Conservation (phyloP, 352 stramenopile species). For the Blastocystis sp. region DNA sequence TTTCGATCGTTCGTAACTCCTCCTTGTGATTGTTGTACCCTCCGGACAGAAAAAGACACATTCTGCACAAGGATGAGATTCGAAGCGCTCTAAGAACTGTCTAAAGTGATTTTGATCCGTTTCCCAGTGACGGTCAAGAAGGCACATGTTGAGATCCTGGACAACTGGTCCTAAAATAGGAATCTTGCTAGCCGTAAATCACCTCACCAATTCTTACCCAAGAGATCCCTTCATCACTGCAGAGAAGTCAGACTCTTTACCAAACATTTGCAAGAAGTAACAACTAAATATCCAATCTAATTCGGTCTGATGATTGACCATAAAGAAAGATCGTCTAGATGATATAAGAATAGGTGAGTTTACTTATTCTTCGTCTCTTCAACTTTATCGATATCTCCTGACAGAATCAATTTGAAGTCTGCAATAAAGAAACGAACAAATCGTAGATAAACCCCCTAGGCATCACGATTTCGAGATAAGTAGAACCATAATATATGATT, state of each 20-base stretch:
- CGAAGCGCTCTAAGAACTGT: conserved; percentile 30
- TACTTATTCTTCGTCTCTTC: conserved; percentile 54
- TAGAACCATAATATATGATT: conserved; percentile 40
- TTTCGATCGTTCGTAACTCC: not conserved
- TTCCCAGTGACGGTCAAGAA: conserved; percentile 48
- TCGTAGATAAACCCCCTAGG: conserved; percentile 24
- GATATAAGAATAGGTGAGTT: not conserved
- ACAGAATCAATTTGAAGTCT: conserved; percentile 60
- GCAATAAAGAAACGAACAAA: conserved; percentile 63
- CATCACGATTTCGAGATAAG: not conserved
- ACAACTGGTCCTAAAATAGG: conserved; percentile 30
- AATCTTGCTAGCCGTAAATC: conserved; percentile 4
- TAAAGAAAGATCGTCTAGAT: conserved; percentile 21
- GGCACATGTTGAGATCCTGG: conserved; percentile 55
- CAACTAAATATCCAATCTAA: conserved; percentile 52
- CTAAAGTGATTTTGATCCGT: conserved; percentile 32
- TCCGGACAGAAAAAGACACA: conserved; percentile 59
- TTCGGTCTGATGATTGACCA: conserved; percentile 57
- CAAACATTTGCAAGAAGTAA: conserved; percentile 66
- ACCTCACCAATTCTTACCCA: not conserved
- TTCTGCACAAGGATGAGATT: conserved; percentile 12
- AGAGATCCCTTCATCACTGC: conserved; percentile 45
- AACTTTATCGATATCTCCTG: conserved; percentile 54
- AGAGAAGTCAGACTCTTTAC: conserved; percentile 29
- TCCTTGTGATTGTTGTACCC: conserved; percentile 12